Base-by-base conservation (phyloP, 768 basidiomycete genomes). In the Pisolithus albus region DNA sequence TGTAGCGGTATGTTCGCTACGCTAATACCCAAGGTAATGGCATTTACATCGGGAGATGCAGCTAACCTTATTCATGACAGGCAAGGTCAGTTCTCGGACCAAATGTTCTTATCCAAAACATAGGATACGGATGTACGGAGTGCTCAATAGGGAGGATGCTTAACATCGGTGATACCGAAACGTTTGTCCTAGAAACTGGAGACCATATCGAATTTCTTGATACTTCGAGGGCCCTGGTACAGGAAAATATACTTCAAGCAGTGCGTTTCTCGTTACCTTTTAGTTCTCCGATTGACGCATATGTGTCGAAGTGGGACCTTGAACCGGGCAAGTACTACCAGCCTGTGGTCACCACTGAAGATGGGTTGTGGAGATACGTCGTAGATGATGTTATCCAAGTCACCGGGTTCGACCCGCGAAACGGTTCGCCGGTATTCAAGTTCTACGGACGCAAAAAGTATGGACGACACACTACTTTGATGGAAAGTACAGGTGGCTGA, bases 151-250 rank as follows among this genome's bases (percentile, higher is more conserved):
- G 51, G 10, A 0, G 10, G 4, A 21, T 23, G 5, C 36, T 52
- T 16, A 19, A 32, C 18, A 5, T 15, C 4, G 47, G 42, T 16
- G 47, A 52, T 15, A 51, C 41, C 3, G 56, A 58, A 21, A 50
- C 42, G 4, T 60, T 58, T 13, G 47, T 58, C 28, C 44, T 51
- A 10, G 4, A 1, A 18, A 8, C 13, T 1, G 47, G 50, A 3
- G 54, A 54, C 0, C 7, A 59, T 9, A 21, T 58, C 0, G 61
- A 61, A 47, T 64, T 59, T 34, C 45, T 64, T 34, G 59, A 62
- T 23, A 23, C 21, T 23, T 23, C 21, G 21, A 23, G 4, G 21
- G 21, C 21, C 6, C 32, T 58, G 8, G 21, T 23, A 37, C 56
- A 9, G 26, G 21, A 13, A 56, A 53, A 3, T 53, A 47, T 64